Evolutionary conservation across 1,284 basidiomycete species (phyloP).

Genomic region (Microbotryum scabiosae): DNA sequence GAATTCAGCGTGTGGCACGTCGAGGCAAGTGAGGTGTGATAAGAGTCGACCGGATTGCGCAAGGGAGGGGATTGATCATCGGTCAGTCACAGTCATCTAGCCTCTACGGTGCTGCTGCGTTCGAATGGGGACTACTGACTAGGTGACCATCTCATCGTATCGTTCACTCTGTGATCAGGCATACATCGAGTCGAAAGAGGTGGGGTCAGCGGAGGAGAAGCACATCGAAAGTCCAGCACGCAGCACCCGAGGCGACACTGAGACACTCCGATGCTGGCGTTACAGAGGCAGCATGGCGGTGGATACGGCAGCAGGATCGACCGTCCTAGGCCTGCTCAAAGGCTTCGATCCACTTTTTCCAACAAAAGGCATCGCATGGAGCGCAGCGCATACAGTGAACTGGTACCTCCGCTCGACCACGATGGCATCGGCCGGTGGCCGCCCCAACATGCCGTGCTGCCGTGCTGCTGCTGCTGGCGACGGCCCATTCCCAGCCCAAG

Average conservation of each 20-base stretch:
- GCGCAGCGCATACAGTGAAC: neutral
- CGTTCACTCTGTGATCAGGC: constrained; percentile 14
- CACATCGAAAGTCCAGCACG: neutral
- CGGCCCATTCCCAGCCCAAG: too few species aligned
- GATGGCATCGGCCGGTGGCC: neutral
- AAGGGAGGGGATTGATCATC: neutral
- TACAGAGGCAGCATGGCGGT: neutral
- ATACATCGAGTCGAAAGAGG: neutral
- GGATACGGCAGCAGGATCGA: neutral
- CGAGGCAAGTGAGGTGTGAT: constrained; percentile 12
- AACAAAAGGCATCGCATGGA: neutral
- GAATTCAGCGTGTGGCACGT: neutral
- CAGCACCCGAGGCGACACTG: neutral
- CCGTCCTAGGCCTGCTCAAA: neutral
- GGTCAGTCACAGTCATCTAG: too few species aligned
- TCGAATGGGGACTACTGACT: constrained; percentile 4
- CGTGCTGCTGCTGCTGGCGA: neutral
- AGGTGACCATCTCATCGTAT: constrained; percentile 12
- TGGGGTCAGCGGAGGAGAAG: neutral
- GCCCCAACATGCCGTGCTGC: neutral
- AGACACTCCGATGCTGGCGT: neutral
- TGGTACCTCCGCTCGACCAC: neutral
- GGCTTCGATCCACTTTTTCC: neutral
- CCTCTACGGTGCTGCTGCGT: neutral
- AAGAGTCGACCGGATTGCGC: neutral